Evolutionary conservation across 805 yeast species (phyloP), one percentile per base, ranked within the genome.

Genomic region (Blastobotrys chiropterorum): DNA sequence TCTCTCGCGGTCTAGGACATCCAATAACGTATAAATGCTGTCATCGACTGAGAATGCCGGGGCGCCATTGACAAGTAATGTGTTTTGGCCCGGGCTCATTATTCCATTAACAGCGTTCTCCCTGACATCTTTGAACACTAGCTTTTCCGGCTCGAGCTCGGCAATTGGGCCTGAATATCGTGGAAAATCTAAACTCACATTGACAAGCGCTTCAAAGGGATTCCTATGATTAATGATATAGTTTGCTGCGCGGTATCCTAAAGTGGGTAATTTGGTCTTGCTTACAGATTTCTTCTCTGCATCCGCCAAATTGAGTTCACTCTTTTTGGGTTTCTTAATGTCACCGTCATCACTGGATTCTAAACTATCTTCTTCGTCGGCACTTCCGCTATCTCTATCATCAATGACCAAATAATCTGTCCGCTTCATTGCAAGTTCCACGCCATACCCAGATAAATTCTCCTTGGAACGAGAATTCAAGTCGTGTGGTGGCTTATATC

Each of bases 21-120:
- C 66, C 39, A 77, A 58, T 30, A 72, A 50, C 2, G 59, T 49
- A 54, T 57, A 67, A 2, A 65, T 53, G 48, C 64, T 64, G 30
- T 58, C 60, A 16, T 75, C 73, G 0, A 72, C 60, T 1, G 71
- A 71, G 1, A 83, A 41, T 1, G 54, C 64, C 1, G 82, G 72
- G 0, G 84, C 78, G 1, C 96, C 95, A 65, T 90, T 88, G 16
- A 89, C 59, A 55, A 79, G 85, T 1, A 90, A 53, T 1, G 62
- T 56, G 44, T 63, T 64, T 22, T 57, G 57, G 2, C 71, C 72
- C 3, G 57, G 59, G 1, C 50, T 43, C 22, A 63, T 44, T 21
- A 59, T 43, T 4, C 57, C 59, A 2, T 46, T 15, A 7, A 48
- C 49, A n/a, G 45, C 50, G 26, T 65, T 62, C 0, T 56, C 55